These are phyloP conservation scores for Apiospora hydei DNA, from an alignment of 2,329 filamentous ascomycete genomes.

Conservation along the genomic window DNA sequence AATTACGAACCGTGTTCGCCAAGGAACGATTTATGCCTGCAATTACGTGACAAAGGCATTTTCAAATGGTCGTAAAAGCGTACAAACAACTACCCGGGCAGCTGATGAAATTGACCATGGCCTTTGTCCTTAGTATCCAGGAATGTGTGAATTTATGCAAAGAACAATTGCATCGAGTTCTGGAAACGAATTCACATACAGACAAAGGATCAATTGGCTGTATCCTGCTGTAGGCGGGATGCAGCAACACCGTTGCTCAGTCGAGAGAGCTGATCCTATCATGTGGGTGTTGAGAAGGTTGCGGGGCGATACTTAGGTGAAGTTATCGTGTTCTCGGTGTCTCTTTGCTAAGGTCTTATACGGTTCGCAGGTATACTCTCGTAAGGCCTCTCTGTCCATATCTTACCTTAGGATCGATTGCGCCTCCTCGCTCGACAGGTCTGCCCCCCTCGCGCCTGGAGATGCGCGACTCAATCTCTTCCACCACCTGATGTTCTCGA, in stretches of 20 bases:
- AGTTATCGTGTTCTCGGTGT: background rate
- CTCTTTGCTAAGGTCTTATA: background rate
- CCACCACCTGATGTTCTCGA: background rate
- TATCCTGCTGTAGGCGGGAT: background rate
- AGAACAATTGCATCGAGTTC: background rate
- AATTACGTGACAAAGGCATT: background rate
- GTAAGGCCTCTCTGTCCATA: too few relatives aligned
- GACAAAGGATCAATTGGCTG: background rate
- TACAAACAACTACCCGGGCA: background rate
- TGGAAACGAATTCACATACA: background rate
- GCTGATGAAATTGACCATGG: background rate
- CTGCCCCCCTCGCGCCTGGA: background rate
- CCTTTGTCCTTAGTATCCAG: background rate
- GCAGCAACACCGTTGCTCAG: background rate
- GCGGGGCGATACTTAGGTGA: constrained; percentile 6
- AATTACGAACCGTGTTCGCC: background rate
- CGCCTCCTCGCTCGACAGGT: too few relatives aligned
- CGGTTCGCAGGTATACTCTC: background rate
- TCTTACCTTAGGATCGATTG: background rate
- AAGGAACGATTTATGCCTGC: background rate
- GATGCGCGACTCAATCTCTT: background rate
- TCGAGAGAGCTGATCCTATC: background rate
- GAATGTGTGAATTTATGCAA: background rate
- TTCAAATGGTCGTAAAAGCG: background rate
- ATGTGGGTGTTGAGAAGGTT: background rate